Base-by-base conservation (phyloP, 352 stramenopile genomes). In the Globisporangium ultimum region DNA sequence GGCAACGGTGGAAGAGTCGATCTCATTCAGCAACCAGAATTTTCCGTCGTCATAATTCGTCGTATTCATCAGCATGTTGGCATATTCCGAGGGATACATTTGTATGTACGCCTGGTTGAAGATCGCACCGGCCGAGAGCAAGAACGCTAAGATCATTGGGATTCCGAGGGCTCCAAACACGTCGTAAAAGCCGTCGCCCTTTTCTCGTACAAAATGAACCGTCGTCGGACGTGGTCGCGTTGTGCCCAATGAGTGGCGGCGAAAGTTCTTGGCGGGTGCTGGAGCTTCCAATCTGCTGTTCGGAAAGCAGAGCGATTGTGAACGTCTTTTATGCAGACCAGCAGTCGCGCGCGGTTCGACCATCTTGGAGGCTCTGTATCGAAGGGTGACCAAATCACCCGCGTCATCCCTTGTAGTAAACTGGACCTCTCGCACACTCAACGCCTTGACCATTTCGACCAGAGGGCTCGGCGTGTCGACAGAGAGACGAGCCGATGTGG, bases 41-140 rank as follows among this genome's bases (percentile, higher is more conserved):
- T 66, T 53, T 11, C 60, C 60, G 6, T 66, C 47, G 46, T 66
- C 60, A 53, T 62, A 66, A 13, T 52, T 18, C 0, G 42, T 42
- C 18, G 60, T 66, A 34, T 62, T 66, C 60, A 66, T 66, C 42
- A 66, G 45, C 15, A 43, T 3, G 54, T 66, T 66, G 4, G 53
- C 53, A 24, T 52, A 66, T 12, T 18, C 24, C 0, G 47, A 42
- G 14, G 60, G 60, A 5, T 40, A 41, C 0, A 66, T 20, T 28
- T 66, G 60, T 11, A 66, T 20, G 40, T 54, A 52, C 36, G 60
- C 60, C 22, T 60, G 54, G 22, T 40, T 60, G 32, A 66, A 57
- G 34, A 66, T 52, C 36, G 48, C 47, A 11, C n/a, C 11, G 2
- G 53, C 53, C 10, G 60, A 66, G 20, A 46, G 38, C 8, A 61